phyloP scores from a whole-genome alignment of 1,284 basidiomycete genomes.

The Hemileia vastatrix region DNA sequence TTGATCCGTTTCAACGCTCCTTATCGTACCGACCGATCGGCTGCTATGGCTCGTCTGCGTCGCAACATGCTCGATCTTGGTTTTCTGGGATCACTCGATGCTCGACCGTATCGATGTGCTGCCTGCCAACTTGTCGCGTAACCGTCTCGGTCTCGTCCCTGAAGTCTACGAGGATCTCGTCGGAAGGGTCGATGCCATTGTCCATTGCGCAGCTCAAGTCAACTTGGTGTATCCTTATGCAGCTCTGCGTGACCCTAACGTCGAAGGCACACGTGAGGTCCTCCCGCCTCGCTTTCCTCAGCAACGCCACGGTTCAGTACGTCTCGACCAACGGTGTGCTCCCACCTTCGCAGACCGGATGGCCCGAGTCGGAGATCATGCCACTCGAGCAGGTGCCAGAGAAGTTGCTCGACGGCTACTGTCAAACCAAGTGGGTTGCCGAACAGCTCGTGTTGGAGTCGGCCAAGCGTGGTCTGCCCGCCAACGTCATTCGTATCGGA shows the following conservation, averaged over 20 bases:
- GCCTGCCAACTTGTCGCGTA: constrained; percentile 38
- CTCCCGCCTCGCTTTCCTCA: constrained; percentile 40
- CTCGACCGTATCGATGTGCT: constrained; percentile 40
- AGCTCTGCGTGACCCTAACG: constrained; percentile 40
- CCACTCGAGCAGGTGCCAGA: constrained; percentile 37
- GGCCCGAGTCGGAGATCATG: constrained; percentile 36
- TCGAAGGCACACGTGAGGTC: constrained; percentile 44
- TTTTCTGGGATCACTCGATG: constrained; percentile 39
- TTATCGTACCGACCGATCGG: constrained; percentile 34
- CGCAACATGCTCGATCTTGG: constrained; percentile 43
- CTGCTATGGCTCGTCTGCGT: constrained; percentile 39
- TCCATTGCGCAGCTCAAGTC: constrained; percentile 43
- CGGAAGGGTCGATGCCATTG: constrained; percentile 34
- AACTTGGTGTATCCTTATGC: constrained; percentile 45
- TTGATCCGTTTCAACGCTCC: constrained; percentile 41
- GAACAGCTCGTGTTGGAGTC: constrained; percentile 42
- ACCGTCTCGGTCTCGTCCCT: constrained; percentile 34
- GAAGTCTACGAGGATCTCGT: constrained; percentile 36
- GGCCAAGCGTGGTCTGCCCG: constrained; percentile 37
- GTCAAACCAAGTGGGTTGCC: constrained; percentile 46
- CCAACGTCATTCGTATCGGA: constrained; percentile 42
- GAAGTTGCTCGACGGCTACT: constrained; percentile 43
- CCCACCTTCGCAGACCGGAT: constrained; percentile 36
- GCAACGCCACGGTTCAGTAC: constrained; percentile 42
- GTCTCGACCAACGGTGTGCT: constrained; percentile 45